Percentiles rank a stretch among this genome's conserved stretches.
Evolutionary conservation across 2,329 filamentous ascomycete genomes (phyloP).

Genomic region (Calonectria hongkongensis): DNA sequence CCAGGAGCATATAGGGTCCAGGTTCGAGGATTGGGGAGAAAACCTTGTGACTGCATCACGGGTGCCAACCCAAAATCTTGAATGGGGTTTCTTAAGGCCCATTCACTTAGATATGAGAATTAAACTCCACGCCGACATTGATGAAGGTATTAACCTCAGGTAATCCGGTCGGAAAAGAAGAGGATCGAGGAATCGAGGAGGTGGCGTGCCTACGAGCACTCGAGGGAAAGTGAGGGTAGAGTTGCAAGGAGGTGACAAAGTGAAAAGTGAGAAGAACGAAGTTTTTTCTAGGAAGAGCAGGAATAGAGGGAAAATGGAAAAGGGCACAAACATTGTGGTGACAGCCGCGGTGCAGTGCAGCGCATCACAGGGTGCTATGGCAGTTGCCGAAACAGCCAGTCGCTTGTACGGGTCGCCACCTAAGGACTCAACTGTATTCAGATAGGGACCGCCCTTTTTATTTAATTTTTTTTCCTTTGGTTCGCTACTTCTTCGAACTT

Average conservation of each 20-base stretch:
- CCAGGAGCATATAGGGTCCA: neutral
- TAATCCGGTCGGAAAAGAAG: neutral
- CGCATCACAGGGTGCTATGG: constrained; percentile 29
- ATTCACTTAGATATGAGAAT: neutral
- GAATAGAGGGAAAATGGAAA: neutral
- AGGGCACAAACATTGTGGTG: constrained; percentile 25
- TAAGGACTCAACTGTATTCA: neutral
- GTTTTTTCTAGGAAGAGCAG: neutral
- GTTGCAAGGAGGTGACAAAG: constrained; percentile 11
- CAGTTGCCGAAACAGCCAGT: constrained; percentile 25
- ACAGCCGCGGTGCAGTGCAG: constrained; percentile 30
- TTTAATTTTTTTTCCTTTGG: neutral
- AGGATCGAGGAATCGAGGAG: constrained; percentile 23
- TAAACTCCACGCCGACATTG: too few species aligned
- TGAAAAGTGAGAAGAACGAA: constrained; percentile 17
- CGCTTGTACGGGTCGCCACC: neutral
- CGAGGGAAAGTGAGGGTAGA: constrained; percentile 20
- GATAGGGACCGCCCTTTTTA: neutral
- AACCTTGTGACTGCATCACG: neutral
- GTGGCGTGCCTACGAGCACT: neutral
- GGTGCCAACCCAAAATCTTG: constrained; percentile 3
- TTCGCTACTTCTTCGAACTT: too few species aligned
- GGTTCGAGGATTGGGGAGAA: neutral
- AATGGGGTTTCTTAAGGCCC: neutral
- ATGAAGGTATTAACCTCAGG: neutral